A percentile compares a stretch with the other conserved stretches of the same genome.
These are phyloP conservation scores for Monilinia polystroma DNA, from an alignment of 2,329 filamentous ascomycete species.

Conservation along the genomic window DNA sequence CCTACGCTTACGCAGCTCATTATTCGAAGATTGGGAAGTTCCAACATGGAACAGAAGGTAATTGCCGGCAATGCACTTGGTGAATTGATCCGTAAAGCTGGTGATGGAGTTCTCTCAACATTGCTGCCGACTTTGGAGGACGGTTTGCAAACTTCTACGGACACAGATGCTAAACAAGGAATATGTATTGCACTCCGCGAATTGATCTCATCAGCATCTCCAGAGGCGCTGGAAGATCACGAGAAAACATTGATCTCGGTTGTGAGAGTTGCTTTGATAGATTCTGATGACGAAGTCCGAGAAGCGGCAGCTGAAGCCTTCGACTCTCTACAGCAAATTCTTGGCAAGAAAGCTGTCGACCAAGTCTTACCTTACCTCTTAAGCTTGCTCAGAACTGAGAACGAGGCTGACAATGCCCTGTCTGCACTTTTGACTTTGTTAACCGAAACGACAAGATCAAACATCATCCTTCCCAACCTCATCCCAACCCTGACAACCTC, in stretches of 20 bases:
- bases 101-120: slow-evolving; percentile 85
- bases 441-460: slow-evolving; percentile 89
- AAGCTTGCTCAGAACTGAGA: slow-evolving; percentile 80
- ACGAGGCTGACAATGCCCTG: slow-evolving; percentile 86
- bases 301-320: slow-evolving; percentile 97
- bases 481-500: slow-evolving; percentile 88
- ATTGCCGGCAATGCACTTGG: slow-evolving; percentile 97
- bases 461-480: slow-evolving; percentile 93
- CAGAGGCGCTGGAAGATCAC: slow-evolving; percentile 87
- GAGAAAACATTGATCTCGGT: slow-evolving; percentile 95
- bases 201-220: slow-evolving; percentile 83
- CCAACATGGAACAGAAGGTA: slow-evolving; percentile 98
- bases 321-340: slow-evolving; percentile 86
- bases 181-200: slow-evolving; percentile 96
- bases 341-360: slow-evolving; percentile 92
- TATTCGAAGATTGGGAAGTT: slow-evolving; percentile 88
- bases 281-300: slow-evolving; percentile 83
- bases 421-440: slow-evolving; percentile 90
- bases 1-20: slow-evolving; percentile 93
- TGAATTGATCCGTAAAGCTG: slow-evolving; percentile 94
- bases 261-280: slow-evolving; percentile 87
- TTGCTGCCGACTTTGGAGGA: slow-evolving; percentile 90
- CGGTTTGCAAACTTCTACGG: slow-evolving; percentile 81
- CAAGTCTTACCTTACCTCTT: slow-evolving; percentile 92
- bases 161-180: slow-evolving; percentile 91